Evolutionary conservation across 495 filamentous ascomycete genomes (phyloP).

Genomic region (Annulohypoxylon stygium): DNA sequence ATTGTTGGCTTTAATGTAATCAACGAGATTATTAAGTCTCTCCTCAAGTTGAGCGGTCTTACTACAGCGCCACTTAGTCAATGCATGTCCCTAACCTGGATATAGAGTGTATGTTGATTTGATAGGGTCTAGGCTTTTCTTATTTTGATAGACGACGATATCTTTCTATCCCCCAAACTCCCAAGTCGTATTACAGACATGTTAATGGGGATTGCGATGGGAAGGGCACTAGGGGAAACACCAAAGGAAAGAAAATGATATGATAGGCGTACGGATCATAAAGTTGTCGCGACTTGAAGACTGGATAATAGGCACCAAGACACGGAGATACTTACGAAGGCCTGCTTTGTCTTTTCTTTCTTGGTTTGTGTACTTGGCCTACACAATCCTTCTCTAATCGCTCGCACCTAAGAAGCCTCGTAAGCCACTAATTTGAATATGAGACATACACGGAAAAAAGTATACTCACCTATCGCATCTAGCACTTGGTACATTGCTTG

Average conservation of each 20-base stretch:
- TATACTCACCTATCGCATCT: conserved; percentile 50
- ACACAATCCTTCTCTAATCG: conserved; percentile 53
- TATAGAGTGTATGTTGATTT: neutral
- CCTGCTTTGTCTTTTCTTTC: conserved; percentile 53
- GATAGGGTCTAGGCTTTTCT: neutral
- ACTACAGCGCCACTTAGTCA: conserved; percentile 32
- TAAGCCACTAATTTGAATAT: conserved; percentile 19
- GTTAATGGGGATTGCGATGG: neutral
- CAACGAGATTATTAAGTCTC: conserved; percentile 52
- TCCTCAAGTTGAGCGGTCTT: conserved; percentile 54
- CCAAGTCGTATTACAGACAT: neutral
- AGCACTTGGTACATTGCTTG: conserved; percentile 22
- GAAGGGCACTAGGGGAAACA: neutral
- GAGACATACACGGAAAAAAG: neutral
- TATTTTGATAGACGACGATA: neutral
- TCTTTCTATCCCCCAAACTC: neutral
- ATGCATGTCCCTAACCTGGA: neutral
- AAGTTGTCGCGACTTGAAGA: neutral
- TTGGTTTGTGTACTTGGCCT: conserved; percentile 50
- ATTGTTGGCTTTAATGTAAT: conserved; percentile 47
- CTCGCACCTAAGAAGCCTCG: conserved; percentile 45
- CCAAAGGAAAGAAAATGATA: neutral
- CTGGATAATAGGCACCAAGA: neutral
- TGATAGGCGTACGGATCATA: neutral
- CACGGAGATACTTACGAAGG: conserved; percentile 51